phyloP scores from a whole-genome alignment of 2,329 filamentous ascomycete genomes.

The Chaetomium olivaceum region DNA sequence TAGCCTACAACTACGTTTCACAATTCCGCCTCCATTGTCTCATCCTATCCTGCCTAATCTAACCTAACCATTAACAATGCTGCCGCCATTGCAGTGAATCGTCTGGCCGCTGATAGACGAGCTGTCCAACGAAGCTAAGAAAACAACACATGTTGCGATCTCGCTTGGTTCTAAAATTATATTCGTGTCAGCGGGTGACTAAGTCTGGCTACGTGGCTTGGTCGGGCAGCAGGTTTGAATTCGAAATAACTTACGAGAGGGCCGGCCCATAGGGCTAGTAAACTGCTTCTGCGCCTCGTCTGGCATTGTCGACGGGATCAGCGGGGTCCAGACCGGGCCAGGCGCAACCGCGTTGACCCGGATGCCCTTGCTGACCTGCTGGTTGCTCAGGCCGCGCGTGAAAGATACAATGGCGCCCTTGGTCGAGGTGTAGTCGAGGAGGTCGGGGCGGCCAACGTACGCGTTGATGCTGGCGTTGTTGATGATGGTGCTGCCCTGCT shows the following conservation, averaged over 20 bases:
- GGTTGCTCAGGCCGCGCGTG: slow-evolving; percentile 74
- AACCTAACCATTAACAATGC: slow-evolving; percentile 46
- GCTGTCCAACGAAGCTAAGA: slow-evolving; percentile 74
- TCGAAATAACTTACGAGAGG: slow-evolving; percentile 44
- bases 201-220: too few relatives aligned
- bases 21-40: not conserved
- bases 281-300: slow-evolving; percentile 71
- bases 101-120: slow-evolving; percentile 72
- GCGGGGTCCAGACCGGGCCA: slow-evolving; percentile 75
- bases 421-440: slow-evolving; percentile 79
- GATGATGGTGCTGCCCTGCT: slow-evolving; percentile 73
- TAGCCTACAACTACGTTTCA: not conserved
- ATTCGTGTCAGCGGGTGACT: not conserved
- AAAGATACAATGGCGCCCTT: slow-evolving; percentile 80
- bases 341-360: slow-evolving; percentile 76
- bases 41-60: slow-evolving; percentile 38
- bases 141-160: slow-evolving; percentile 79
- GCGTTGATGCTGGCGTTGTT: slow-evolving; percentile 84
- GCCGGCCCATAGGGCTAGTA: slow-evolving; percentile 71
- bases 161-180: slow-evolving; percentile 65
- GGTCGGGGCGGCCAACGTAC: slow-evolving; percentile 76
- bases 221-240: too few relatives aligned
- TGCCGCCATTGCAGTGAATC: slow-evolving; percentile 55
- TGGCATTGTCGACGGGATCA: slow-evolving; percentile 73
- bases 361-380: slow-evolving; percentile 70